Evolutionary conservation across 306 rosid species (phyloP).

Genomic region (Medicago truncatula): DNA sequence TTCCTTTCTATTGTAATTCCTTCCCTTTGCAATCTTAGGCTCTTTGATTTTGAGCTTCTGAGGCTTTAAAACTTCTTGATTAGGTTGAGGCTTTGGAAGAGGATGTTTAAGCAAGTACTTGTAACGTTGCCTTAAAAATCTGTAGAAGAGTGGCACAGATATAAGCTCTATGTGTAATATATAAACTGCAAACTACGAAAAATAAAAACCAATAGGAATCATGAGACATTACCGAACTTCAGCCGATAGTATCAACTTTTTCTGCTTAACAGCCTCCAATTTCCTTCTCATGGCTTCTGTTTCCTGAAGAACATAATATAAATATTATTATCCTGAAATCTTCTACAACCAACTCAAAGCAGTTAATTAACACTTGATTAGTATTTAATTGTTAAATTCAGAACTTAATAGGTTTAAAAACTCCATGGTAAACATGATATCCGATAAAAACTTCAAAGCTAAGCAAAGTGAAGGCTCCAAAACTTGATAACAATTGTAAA

Average conservation of each 20-base stretch:
- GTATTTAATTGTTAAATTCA: background rate
- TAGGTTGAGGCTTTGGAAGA: slow-evolving; percentile 48
- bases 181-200: slow-evolving; percentile 5
- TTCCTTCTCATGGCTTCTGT: slow-evolving; percentile 67
- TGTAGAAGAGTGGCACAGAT: slow-evolving; percentile 43
- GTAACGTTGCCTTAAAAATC: slow-evolving; percentile 78
- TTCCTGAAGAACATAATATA: slow-evolving; percentile 62
- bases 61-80: slow-evolving; percentile 44
- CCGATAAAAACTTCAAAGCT: background rate
- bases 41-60: slow-evolving; percentile 54
- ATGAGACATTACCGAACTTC: slow-evolving; percentile 74
- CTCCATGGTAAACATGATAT: background rate
- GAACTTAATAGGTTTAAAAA: slow-evolving; percentile 7
- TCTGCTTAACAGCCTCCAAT: slow-evolving; percentile 63
- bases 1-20: slow-evolving; percentile 61
- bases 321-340: slow-evolving; percentile 23
- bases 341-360: background rate
- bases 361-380: slow-evolving; percentile 1
- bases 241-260: slow-evolving; percentile 61
- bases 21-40: slow-evolving; percentile 50
- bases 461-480: background rate
- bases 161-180: background rate
- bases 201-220: background rate
- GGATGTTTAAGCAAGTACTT: slow-evolving; percentile 60
- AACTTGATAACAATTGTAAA: background rate